A percentile compares a stretch with the other conserved stretches of the same genome.
phyloP scores from a whole-genome alignment of 2,329 filamentous ascomycete species.

The Pseudogymnoascus sp. region DNA sequence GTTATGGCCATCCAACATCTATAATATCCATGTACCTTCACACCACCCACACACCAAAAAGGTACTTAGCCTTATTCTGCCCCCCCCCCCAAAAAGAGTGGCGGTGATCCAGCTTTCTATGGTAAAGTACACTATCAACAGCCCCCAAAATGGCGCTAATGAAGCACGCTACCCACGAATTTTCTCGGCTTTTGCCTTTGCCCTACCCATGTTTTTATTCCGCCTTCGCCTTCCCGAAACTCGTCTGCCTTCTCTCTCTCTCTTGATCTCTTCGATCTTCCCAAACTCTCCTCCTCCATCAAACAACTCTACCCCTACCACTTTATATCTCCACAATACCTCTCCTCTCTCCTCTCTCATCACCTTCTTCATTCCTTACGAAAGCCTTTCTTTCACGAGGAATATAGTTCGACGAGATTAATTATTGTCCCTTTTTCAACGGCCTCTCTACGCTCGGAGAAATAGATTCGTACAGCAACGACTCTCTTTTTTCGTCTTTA shows the following conservation, averaged over 20 bases:
- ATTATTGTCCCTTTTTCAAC: slow-evolving; percentile 10
- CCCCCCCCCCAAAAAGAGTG: neutral
- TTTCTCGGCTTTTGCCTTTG: slow-evolving; percentile 15
- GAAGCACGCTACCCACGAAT: slow-evolving; percentile 7
- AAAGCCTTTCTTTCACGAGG: slow-evolving; percentile 38
- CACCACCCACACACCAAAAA: neutral
- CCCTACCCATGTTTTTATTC: slow-evolving; percentile 21
- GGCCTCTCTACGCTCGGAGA: slow-evolving; percentile 10
- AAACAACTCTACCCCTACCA: slow-evolving; percentile 12
- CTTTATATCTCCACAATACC: slow-evolving; percentile 13
- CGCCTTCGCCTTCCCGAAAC: neutral
- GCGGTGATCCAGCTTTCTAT: neutral
- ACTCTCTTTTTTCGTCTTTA: slow-evolving; percentile 25
- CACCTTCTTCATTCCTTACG: slow-evolving; percentile 37
- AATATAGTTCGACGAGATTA: slow-evolving; percentile 18
- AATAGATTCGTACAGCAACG: slow-evolving; percentile 12
- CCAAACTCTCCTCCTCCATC: slow-evolving; percentile 14
- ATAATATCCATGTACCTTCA: neutral
- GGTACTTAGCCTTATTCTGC: neutral
- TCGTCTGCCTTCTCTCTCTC: slow-evolving; percentile 14
- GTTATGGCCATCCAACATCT: neutral
- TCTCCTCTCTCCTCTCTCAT: slow-evolving; percentile 23
- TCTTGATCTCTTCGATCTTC: slow-evolving; percentile 20
- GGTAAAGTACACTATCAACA: neutral
- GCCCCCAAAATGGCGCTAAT: neutral